A percentile compares a stretch with the other conserved stretches of the same genome.
Conservation (phyloP, 208 protist genomes). For the Giardia duodenalis region DNA sequence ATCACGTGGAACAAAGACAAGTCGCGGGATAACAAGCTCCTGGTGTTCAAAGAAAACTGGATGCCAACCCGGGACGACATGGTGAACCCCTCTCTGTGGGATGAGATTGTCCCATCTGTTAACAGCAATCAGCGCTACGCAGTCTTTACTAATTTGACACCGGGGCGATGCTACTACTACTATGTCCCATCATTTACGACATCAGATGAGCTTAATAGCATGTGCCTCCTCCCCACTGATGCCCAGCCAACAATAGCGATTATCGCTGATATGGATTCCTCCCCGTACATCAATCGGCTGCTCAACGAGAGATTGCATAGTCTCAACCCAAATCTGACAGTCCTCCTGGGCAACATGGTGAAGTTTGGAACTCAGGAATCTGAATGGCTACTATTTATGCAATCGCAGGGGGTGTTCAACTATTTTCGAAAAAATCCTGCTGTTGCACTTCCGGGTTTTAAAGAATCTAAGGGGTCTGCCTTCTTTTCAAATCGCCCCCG, state of each 20-base stretch:
- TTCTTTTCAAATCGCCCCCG: no score
- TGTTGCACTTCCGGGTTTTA: background rate
- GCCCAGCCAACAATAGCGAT: background rate
- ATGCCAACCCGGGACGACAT: background rate
- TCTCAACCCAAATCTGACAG: background rate
- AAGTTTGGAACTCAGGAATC: background rate
- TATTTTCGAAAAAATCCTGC: background rate
- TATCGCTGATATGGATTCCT: background rate
- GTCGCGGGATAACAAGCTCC: background rate
- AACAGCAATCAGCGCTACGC: background rate
- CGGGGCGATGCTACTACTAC: background rate
- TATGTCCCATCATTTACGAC: background rate
- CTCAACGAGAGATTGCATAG: background rate
- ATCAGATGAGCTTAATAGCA: background rate
- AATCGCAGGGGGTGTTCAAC: background rate
- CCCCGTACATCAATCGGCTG: background rate
- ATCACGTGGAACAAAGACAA: background rate
- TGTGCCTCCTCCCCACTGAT: background rate
- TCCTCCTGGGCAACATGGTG: background rate
- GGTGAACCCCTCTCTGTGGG: background rate
- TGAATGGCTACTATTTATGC: background rate
- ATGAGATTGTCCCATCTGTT: background rate
- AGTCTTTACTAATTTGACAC: background rate
- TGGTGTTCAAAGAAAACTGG: background rate
- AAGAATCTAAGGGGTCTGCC: no score